Conservation (phyloP, 768 basidiomycete genomes). For the Trametes villosa region DNA sequence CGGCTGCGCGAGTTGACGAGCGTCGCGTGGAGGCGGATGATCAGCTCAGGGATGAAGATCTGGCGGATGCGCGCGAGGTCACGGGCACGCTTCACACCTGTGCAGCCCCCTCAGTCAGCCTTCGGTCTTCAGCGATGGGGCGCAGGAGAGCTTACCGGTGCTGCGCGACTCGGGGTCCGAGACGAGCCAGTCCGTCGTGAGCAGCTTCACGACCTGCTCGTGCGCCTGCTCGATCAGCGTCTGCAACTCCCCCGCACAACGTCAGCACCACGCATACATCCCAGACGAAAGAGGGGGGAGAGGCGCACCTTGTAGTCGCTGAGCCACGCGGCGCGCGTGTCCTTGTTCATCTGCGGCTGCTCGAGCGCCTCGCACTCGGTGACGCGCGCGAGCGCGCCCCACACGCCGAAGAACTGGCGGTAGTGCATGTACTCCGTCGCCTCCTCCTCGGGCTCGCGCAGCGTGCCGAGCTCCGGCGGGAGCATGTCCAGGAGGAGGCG, state of each 20-base stretch:
- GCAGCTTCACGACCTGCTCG: constrained; percentile 67
- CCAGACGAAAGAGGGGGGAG: neutral
- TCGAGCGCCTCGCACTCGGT: constrained; percentile 64
- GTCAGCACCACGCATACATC: neutral
- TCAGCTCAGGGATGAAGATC: constrained; percentile 87
- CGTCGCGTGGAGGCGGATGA: constrained; percentile 80
- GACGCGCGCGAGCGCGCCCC: constrained; percentile 67
- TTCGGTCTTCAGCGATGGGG: neutral
- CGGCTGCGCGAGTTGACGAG: constrained; percentile 65
- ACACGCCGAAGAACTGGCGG: constrained; percentile 76
- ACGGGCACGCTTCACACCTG: constrained; percentile 44
- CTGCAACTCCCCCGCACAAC: constrained; percentile 36
- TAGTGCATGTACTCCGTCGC: constrained; percentile 81
- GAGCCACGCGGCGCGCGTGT: constrained; percentile 63
- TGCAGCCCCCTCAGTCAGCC: constrained; percentile 44
- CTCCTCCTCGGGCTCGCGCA: constrained; percentile 70
- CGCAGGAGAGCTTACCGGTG: constrained; percentile 39
- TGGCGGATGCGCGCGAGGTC: constrained; percentile 86
- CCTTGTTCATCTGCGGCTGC: constrained; percentile 59
- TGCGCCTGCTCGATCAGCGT: constrained; percentile 64
- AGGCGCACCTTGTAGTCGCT: constrained; percentile 61
- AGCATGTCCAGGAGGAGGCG: constrained; percentile 60
- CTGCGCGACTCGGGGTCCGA: constrained; percentile 49
- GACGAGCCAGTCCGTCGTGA: constrained; percentile 80
- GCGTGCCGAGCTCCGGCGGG: constrained; percentile 63